Percentiles rank a stretch among this genome's conserved stretches.
Conservation (phyloP, 2,329 filamentous ascomycete genomes). For the Alternaria postmessia region DNA sequence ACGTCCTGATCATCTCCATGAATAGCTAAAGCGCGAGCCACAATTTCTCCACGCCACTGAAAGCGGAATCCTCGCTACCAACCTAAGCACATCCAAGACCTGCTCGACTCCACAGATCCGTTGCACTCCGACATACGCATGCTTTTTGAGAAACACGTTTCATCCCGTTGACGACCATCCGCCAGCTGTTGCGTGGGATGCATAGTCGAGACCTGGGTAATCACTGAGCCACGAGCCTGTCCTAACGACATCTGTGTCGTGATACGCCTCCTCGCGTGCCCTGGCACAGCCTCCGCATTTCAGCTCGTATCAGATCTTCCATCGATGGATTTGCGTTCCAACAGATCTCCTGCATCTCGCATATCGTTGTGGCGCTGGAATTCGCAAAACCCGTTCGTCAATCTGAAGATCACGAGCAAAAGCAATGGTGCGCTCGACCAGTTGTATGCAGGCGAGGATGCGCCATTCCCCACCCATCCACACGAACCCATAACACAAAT, state of each 20-base stretch:
- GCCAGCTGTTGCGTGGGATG: not conserved
- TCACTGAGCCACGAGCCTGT: not conserved
- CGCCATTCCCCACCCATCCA: slow-evolving; percentile 5
- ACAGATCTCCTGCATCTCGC: slow-evolving; percentile 3
- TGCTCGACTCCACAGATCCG: not conserved
- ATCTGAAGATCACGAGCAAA: slow-evolving; percentile 12
- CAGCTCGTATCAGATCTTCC: not conserved
- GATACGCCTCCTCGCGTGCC: not conserved
- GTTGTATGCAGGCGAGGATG: not conserved
- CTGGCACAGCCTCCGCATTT: not conserved
- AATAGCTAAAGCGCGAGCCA: slow-evolving; percentile 5
- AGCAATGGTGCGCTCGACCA: slow-evolving; percentile 3
- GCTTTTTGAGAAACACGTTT: slow-evolving; percentile 12
- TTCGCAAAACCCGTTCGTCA: slow-evolving; percentile 7
- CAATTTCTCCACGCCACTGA: not conserved
- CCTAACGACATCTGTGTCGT: not conserved
- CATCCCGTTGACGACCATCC: slow-evolving; percentile 1
- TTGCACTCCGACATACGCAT: not conserved
- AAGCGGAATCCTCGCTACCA: not conserved
- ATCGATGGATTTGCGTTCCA: not conserved
- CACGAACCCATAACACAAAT: not conserved
- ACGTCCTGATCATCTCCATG: not conserved
- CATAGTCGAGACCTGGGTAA: not conserved
- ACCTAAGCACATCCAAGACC: not conserved
- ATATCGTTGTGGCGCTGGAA: slow-evolving; percentile 3